These are phyloP conservation scores for Lasiodiplodia sp. DNA, from an alignment of 2,329 filamentous ascomycete genomes.

Conservation along the genomic window DNA sequence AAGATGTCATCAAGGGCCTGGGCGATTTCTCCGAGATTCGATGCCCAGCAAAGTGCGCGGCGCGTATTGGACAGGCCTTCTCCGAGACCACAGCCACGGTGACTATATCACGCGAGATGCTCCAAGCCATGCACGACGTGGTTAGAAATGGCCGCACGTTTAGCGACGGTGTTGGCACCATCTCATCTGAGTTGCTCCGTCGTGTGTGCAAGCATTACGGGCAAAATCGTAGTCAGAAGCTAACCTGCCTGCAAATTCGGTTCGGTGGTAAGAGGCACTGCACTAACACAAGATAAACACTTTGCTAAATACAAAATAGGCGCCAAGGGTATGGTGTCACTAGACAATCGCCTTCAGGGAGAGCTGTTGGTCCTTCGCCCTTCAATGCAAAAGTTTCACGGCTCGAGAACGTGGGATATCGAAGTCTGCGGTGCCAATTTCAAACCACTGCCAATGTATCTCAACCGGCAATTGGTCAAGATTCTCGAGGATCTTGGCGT, in stretches of 20 bases:
- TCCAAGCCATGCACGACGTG: constrained; percentile 56
- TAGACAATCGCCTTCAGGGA: constrained; percentile 69
- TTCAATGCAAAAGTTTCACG: constrained; percentile 80
- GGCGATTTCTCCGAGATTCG: constrained; percentile 60
- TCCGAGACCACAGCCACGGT: constrained; percentile 76
- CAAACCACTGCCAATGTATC: constrained; percentile 70
- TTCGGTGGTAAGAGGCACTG: constrained; percentile 60
- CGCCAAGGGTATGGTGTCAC: constrained; percentile 78
- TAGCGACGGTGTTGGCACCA: constrained; percentile 80
- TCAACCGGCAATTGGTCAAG: constrained; percentile 85
- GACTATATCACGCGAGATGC: constrained; percentile 46
- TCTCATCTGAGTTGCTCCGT: constrained; percentile 67
- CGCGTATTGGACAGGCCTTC: constrained; percentile 71
- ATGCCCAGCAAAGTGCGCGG: constrained; percentile 65
- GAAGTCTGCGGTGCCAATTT: constrained; percentile 76
- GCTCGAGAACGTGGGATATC: constrained; percentile 60
- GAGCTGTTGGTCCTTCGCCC: constrained; percentile 67
- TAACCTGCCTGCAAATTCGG: constrained; percentile 78
- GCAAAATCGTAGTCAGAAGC: constrained; percentile 53
- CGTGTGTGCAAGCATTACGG: constrained; percentile 64
- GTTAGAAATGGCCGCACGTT: constrained; percentile 64
- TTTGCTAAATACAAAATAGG: constrained; percentile 47
- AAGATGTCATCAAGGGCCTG: constrained; percentile 53
- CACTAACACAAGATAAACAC: not conserved
- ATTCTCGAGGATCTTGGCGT: constrained; percentile 82